These are phyloP conservation scores for Leishmania gerbilli DNA, from an alignment of 208 protist species.

Conservation along the genomic window DNA sequence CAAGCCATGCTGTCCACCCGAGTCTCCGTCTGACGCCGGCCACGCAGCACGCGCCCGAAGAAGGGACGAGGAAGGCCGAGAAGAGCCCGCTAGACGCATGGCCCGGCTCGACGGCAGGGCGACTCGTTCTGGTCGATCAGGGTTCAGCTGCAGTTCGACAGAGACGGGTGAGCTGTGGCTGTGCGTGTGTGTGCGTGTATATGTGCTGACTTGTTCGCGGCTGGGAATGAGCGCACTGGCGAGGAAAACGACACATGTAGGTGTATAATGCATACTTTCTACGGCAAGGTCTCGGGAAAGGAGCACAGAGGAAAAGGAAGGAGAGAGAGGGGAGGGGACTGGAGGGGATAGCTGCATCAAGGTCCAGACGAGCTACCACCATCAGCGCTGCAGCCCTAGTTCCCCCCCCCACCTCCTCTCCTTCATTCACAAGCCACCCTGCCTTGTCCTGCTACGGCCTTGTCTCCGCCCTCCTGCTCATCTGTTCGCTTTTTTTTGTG, in stretches of 20 bases:
- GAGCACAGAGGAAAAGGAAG: not conserved
- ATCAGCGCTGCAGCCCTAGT: not conserved
- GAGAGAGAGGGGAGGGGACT: not conserved
- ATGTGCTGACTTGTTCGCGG: not conserved
- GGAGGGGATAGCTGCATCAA: not conserved
- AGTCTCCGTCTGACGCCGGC: not conserved
- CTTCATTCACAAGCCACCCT: not conserved
- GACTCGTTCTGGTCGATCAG: not conserved
- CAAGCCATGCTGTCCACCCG: not conserved
- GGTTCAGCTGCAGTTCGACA: not conserved
- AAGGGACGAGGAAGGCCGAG: not conserved
- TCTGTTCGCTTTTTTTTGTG: not conserved
- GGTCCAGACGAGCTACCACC: not conserved
- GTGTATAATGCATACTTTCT: not conserved
- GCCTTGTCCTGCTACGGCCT: not conserved
- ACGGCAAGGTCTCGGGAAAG: not conserved
- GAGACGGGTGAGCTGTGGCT: not conserved
- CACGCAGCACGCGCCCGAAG: not conserved
- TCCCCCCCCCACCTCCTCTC: not conserved
- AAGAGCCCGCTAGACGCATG: not conserved
- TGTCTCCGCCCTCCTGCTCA: not conserved
- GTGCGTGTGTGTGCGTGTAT: not conserved
- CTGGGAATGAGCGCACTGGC: not conserved
- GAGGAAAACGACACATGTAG: not conserved
- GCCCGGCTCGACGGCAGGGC: not conserved